phyloP scores from a whole-genome alignment of 169 alveolate species.

The Plasmodium gaboni region DNA sequence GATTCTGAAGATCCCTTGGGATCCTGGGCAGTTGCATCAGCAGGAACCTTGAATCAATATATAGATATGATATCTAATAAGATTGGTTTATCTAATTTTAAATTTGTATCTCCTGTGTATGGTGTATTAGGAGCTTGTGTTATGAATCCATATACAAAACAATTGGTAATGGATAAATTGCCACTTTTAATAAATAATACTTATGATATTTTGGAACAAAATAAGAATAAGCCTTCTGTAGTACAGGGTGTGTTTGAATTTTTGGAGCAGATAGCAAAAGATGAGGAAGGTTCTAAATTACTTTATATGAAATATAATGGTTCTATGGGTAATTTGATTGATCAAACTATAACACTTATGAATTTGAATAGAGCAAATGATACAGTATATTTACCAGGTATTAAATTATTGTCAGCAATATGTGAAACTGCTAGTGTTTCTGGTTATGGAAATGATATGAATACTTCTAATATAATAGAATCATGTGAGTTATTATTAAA shows the following conservation, averaged over 20 bases:
- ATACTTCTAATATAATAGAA: slow-evolving; percentile 29
- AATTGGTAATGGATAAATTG: slow-evolving; percentile 78
- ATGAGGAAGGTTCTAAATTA: slow-evolving; percentile 83
- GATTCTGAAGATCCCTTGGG: slow-evolving; percentile 93
- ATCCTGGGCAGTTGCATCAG: slow-evolving; percentile 93
- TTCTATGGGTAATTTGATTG: slow-evolving; percentile 46
- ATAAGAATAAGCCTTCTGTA: slow-evolving; percentile 84
- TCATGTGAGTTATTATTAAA: slow-evolving; percentile 54
- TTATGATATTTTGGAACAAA: slow-evolving; percentile 78
- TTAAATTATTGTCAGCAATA: slow-evolving; percentile 45
- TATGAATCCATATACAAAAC: slow-evolving; percentile 86
- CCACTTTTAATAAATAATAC: slow-evolving; percentile 78
- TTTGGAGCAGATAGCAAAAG: slow-evolving; percentile 84
- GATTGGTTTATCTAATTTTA: slow-evolving; percentile 82
- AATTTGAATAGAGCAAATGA: slow-evolving; percentile 64
- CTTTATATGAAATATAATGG: slow-evolving; percentile 53
- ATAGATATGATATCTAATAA: slow-evolving; percentile 84
- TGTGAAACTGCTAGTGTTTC: slow-evolving; percentile 41
- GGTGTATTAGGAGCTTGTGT: slow-evolving; percentile 88
- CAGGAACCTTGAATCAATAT: slow-evolving; percentile 89
- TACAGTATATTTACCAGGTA: slow-evolving; percentile 47
- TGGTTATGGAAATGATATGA: slow-evolving; percentile 64
- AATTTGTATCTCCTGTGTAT: slow-evolving; percentile 86
- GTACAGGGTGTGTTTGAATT: slow-evolving; percentile 82
- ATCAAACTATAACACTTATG: slow-evolving; percentile 45